Evolutionary conservation across 768 basidiomycete species (phyloP).

Genomic region (Baorangia bicolor): DNA sequence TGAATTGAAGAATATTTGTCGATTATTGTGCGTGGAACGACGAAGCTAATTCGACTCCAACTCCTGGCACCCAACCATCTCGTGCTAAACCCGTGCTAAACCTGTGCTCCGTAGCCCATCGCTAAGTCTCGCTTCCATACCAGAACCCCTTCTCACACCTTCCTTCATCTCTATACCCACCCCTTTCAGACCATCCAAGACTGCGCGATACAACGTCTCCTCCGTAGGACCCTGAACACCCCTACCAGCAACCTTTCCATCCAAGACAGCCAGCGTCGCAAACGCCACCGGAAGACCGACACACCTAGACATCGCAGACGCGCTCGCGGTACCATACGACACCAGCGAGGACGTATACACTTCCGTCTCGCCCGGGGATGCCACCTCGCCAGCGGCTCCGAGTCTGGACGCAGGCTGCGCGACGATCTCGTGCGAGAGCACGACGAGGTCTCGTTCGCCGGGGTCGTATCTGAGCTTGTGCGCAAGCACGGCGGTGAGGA

Average conservation of each 20-base stretch:
- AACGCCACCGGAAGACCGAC: slow-evolving; percentile 89
- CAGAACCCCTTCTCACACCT: slow-evolving; percentile 38
- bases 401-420: slow-evolving; percentile 32
- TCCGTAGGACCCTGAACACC: slow-evolving; percentile 74
- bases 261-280: slow-evolving; percentile 68
- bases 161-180: slow-evolving; percentile 44
- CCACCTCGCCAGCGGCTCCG: slow-evolving; percentile 5
- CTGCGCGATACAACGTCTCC: slow-evolving; percentile 55
- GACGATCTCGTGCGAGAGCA: slow-evolving; percentile 82
- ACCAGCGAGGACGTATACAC: slow-evolving; percentile 68
- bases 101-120: slow-evolving; percentile 19
- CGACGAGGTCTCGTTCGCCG: slow-evolving; percentile 81
- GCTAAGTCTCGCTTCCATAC: slow-evolving; percentile 43
- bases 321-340: slow-evolving; percentile 53
- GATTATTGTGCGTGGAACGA: neutral
- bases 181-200: slow-evolving; percentile 60
- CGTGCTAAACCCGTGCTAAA: neutral
- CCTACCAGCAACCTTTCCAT: slow-evolving; percentile 49
- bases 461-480: slow-evolving; percentile 67
- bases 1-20: neutral
- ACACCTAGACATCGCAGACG: slow-evolving; percentile 87
- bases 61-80: neutral
- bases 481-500: slow-evolving; percentile 71
- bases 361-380: slow-evolving; percentile 34
- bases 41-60: neutral